A percentile compares a stretch with the other conserved stretches of the same genome.
These are phyloP conservation scores for Babjeviella inositovora DNA, from an alignment of 805 yeast genomes.

Conservation along the genomic window DNA sequence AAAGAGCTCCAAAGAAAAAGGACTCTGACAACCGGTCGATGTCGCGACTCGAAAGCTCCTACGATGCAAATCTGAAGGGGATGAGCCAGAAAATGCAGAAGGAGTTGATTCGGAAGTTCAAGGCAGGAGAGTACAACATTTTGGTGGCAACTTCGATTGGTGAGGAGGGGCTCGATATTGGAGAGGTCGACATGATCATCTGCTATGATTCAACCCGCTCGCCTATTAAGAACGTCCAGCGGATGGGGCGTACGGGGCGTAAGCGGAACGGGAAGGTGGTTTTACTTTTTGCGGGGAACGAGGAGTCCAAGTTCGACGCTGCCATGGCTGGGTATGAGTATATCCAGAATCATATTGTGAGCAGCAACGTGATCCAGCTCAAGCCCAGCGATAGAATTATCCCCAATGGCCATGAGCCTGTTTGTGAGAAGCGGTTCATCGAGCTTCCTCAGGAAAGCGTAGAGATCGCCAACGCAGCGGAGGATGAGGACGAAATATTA, in stretches of 20 bases:
- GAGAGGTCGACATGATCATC: constrained; percentile 88
- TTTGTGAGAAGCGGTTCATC: constrained; percentile 36
- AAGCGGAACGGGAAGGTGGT: constrained; percentile 78
- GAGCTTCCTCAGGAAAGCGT: constrained; percentile 59
- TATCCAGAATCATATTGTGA: constrained; percentile 56
- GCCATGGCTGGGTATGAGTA: constrained; percentile 74
- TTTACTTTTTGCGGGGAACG: constrained; percentile 61
- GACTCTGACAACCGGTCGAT: not conserved
- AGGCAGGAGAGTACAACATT: constrained; percentile 56
- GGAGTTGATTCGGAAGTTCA: constrained; percentile 59
- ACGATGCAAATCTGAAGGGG: constrained; percentile 63
- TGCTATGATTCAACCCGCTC: constrained; percentile 90
- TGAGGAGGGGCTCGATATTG: constrained; percentile 96
- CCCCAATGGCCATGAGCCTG: constrained; percentile 41
- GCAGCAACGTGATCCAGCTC: constrained; percentile 23
- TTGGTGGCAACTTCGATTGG: constrained; percentile 95
- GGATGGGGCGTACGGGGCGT: constrained; percentile 98
- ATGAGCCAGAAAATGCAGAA: constrained; percentile 88
- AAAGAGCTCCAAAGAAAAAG: constrained; percentile 8
- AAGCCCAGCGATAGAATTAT: constrained; percentile 48
- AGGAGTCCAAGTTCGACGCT: constrained; percentile 61
- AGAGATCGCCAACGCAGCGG: constrained; percentile 28
- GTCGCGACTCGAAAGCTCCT: constrained; percentile 47
- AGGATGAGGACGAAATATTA: constrained; percentile 54
- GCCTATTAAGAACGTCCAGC: constrained; percentile 83